Evolutionary conservation across 176 grass and related monocot species (phyloP).

Genomic region (Poa annua): DNA sequence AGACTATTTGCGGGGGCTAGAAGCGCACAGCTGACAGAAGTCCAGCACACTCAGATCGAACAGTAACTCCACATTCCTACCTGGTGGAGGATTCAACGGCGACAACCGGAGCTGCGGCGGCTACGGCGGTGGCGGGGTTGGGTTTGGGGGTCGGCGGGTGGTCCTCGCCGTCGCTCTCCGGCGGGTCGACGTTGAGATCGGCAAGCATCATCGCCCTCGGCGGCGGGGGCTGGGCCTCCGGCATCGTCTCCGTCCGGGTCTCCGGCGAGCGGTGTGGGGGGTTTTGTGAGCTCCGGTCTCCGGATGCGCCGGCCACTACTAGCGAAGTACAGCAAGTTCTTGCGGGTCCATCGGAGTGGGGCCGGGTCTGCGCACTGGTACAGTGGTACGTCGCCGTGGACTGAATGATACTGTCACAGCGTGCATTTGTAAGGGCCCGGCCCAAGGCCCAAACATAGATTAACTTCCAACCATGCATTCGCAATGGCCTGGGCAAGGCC

Average conservation of each 20-base stretch:
- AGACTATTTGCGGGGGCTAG: not conserved
- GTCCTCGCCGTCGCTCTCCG: conserved; percentile 89
- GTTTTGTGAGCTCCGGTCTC: not conserved
- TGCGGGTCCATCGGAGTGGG: not conserved
- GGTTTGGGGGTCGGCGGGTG: conserved; percentile 49
- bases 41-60: conserved; percentile 26
- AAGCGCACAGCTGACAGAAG: not conserved
- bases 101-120: conserved; percentile 28
- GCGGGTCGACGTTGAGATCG: conserved; percentile 81
- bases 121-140: conserved; percentile 11
- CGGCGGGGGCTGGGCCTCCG: conserved; percentile 38
- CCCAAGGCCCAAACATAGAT: too few species aligned
- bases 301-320: conserved; percentile 7
- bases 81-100: conserved; percentile 48
- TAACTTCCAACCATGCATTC: too few species aligned
- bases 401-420: not conserved
- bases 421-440: not conserved
- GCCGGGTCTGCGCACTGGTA: not conserved
- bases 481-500: too few species aligned
- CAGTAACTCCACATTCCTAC: conserved; percentile 9
- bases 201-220: conserved; percentile 69
- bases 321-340: not conserved
- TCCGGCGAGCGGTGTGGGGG: conserved; percentile 11
- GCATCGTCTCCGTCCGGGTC: conserved; percentile 30
- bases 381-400: not conserved